phyloP scores from a whole-genome alignment of 2,329 filamentous ascomycete species.

The Trichoderma koningiopsis region DNA sequence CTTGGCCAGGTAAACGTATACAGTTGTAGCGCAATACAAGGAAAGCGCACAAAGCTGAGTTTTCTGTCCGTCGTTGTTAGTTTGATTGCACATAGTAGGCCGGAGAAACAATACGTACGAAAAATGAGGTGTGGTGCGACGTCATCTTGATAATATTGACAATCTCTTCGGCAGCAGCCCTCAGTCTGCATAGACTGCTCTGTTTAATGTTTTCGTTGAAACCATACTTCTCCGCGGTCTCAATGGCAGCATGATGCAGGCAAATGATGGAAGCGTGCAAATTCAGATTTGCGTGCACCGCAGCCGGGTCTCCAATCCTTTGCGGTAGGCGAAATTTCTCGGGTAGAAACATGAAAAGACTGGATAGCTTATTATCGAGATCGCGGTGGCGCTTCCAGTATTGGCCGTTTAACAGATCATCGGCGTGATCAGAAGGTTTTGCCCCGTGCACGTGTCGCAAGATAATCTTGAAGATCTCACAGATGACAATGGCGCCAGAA shows the following conservation, averaged over 20 bases:
- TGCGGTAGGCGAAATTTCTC: conserved; percentile 71
- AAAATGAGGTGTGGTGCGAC: conserved; percentile 66
- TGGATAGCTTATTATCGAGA: conserved; percentile 79
- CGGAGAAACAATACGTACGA: conserved; percentile 53
- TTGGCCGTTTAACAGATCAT: conserved; percentile 71
- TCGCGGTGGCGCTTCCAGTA: conserved; percentile 87
- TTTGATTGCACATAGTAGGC: not conserved
- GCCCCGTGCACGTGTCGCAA: conserved; percentile 77
- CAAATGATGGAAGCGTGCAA: conserved; percentile 87
- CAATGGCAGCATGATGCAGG: conserved; percentile 84
- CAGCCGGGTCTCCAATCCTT: conserved; percentile 68
- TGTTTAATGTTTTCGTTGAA: conserved; percentile 66
- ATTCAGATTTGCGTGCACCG: conserved; percentile 84
- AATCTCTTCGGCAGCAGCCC: conserved; percentile 81
- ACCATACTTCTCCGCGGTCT: conserved; percentile 74
- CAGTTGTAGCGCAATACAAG: conserved; percentile 80
- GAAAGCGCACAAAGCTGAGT: conserved; percentile 63
- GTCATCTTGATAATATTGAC: conserved; percentile 80
- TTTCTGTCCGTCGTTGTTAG: conserved; percentile 33
- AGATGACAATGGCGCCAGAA: conserved; percentile 71
- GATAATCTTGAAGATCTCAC: conserved; percentile 79
- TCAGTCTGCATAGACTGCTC: conserved; percentile 71
- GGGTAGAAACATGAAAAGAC: conserved; percentile 77
- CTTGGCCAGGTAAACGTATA: conserved; percentile 79
- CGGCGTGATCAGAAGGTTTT: conserved; percentile 68